Evolutionary conservation across 306 rosid genomes (phyloP).

Genomic region (Rubus parviflorus): DNA sequence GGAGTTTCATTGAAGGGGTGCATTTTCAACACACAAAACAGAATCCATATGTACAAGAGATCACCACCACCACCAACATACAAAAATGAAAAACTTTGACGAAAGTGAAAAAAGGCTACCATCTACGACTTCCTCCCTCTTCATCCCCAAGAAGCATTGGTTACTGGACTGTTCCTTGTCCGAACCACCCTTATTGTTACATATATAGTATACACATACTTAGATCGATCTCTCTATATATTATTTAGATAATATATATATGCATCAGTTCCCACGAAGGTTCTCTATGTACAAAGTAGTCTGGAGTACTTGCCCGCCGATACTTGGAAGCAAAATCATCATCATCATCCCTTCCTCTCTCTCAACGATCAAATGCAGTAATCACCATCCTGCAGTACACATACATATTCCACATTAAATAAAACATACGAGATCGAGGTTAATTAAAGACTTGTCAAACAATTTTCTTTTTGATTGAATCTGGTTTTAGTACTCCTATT

Average conservation of each 20-base stretch:
- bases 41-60: constrained; percentile 39
- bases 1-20: constrained; percentile 28
- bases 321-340: constrained; percentile 22
- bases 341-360: constrained; percentile 28
- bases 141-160: constrained; percentile 35
- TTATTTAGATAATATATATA: constrained; percentile 1
- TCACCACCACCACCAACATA: neutral
- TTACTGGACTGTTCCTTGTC: constrained; percentile 20
- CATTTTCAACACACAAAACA: constrained; percentile 18
- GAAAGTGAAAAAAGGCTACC: constrained; percentile 11
- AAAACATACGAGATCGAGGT: neutral
- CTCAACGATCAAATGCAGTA: constrained; percentile 72
- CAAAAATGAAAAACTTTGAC: neutral
- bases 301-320: constrained; percentile 32
- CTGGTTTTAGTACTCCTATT: neutral
- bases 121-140: constrained; percentile 20
- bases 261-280: constrained; percentile 24
- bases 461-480: neutral
- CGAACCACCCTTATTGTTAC: constrained; percentile 32
- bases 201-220: neutral
- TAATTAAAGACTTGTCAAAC: neutral
- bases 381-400: constrained; percentile 62
- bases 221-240: neutral
- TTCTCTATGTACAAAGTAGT: constrained; percentile 32
- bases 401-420: neutral